phyloP scores from a whole-genome alignment of 768 basidiomycete species.

The Botryobasidium botryosum region DNA sequence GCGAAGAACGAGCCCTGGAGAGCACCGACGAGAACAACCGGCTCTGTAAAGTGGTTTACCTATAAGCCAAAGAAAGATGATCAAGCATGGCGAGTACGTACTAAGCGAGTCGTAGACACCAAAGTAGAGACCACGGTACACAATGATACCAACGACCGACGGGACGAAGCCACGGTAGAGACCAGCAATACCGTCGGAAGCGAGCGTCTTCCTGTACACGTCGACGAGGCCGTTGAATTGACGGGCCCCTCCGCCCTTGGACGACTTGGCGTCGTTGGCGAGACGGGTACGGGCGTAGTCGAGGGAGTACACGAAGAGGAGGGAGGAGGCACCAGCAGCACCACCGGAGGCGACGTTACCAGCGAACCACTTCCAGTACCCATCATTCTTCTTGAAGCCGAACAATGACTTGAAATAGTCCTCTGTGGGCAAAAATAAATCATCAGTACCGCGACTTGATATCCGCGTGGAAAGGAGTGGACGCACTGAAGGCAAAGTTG shows the following conservation, averaged over 20 bases:
- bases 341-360: conserved; percentile 98
- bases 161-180: conserved; percentile 99
- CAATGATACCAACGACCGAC: conserved; percentile 97
- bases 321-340: conserved; percentile 95
- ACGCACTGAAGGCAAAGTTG: conserved; percentile 99
- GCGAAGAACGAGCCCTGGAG: conserved; percentile 94
- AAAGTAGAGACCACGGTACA: conserved; percentile 99
- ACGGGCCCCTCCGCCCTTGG: conserved; percentile 80
- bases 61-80: background rate
- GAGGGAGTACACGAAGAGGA: conserved; percentile 99
- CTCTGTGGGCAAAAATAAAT: conserved; percentile 41
- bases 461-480: no score
- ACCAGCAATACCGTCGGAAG: conserved; percentile 93
- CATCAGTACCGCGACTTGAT: no score
- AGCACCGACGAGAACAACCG: conserved; percentile 89
- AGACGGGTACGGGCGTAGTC: conserved; percentile 99
- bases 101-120: conserved; percentile 92
- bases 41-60: conserved; percentile 36
- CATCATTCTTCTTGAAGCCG: conserved; percentile 95
- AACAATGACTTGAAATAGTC: conserved; percentile 98
- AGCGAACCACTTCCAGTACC: conserved; percentile 97
- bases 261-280: conserved; percentile 92
- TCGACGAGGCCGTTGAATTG: conserved; percentile 99
- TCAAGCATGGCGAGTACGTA: conserved; percentile 35
- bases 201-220: conserved; percentile 94